Evolutionary conservation across 2,329 filamentous ascomycete genomes (phyloP).

Genomic region (Zelopaecilomyces penicillatus): DNA sequence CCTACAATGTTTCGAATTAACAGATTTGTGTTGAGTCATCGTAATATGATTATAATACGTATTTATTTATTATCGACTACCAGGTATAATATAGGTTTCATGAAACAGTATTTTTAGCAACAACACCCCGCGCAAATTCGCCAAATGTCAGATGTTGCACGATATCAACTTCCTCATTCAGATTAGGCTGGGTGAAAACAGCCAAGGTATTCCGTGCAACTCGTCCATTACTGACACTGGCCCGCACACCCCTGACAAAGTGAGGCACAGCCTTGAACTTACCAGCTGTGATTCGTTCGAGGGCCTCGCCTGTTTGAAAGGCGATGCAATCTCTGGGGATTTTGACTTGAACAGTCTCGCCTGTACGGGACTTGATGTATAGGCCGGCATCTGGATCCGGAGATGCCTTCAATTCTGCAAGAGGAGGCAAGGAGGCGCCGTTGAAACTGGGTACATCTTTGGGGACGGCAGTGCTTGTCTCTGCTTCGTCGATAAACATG

Average conservation of each 20-base stretch:
- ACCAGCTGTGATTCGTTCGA: constrained; percentile 86
- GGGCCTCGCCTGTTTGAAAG: constrained; percentile 89
- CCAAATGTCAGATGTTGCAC: constrained; percentile 62
- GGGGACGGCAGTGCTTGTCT: constrained; percentile 28
- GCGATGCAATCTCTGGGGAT: constrained; percentile 88
- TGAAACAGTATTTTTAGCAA: constrained; percentile 50
- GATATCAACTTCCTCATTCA: constrained; percentile 69
- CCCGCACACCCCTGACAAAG: constrained; percentile 73
- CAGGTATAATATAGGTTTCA: constrained; percentile 7
- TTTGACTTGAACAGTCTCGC: constrained; percentile 77
- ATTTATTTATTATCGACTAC: too few species aligned
- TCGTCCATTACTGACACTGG: constrained; percentile 39
- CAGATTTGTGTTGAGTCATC: too few species aligned
- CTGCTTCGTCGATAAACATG: constrained; percentile 84
- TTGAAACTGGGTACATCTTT: constrained; percentile 11
- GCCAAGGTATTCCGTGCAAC: constrained; percentile 83
- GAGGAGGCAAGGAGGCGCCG: constrained; percentile 33
- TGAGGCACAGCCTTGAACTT: constrained; percentile 92
- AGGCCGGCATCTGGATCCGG: constrained; percentile 80
- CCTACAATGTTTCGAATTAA: too few species aligned
- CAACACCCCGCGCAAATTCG: constrained; percentile 59
- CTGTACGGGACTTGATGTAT: constrained; percentile 86
- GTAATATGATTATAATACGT: too few species aligned
- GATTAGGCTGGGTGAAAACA: constrained; percentile 93
- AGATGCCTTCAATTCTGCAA: constrained; percentile 64